Conservation (phyloP, 139 green algal genomes). For the Chlorella sp. region DNA sequence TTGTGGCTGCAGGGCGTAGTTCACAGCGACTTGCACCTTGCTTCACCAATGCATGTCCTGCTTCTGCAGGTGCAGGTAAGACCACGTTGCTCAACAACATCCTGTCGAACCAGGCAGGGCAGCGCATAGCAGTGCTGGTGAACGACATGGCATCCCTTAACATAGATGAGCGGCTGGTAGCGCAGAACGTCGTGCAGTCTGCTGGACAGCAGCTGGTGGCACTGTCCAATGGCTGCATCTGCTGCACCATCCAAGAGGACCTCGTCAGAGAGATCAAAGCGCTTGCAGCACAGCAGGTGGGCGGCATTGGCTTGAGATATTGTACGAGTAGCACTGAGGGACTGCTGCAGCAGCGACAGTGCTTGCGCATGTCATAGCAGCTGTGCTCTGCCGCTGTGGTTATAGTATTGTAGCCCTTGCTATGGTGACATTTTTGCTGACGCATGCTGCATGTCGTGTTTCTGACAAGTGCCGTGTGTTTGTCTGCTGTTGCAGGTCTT, state of each 20-base stretch:
- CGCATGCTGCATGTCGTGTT: too few relatives aligned
- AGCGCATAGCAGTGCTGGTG: slow-evolving; percentile 34
- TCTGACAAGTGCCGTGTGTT: too few relatives aligned
- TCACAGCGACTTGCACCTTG: too few relatives aligned
- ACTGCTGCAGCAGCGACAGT: too few relatives aligned
- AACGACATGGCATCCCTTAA: slow-evolving; percentile 63
- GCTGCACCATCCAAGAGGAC: slow-evolving; percentile 49
- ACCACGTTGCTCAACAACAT: slow-evolving; percentile 80
- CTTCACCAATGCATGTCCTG: too few relatives aligned
- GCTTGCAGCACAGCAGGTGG: slow-evolving; percentile 5
- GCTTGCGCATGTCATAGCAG: too few relatives aligned
- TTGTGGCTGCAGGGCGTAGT: too few relatives aligned
- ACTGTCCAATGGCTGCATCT: slow-evolving; percentile 56
- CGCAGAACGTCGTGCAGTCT: slow-evolving; percentile 1
- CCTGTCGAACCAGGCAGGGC: slow-evolving; percentile 31
- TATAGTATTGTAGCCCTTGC: too few relatives aligned
- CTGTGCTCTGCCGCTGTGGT: too few relatives aligned
- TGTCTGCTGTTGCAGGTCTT: too few relatives aligned
- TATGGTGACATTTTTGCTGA: too few relatives aligned
- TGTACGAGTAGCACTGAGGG: too few relatives aligned
- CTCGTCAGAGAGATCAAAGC: slow-evolving; percentile 26
- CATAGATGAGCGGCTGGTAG: slow-evolving; percentile 48
- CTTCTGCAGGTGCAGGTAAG: slow-evolving; percentile 77
- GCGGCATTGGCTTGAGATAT: slow-evolving; percentile 10
- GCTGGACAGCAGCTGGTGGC: slow-evolving; percentile 47